Evolutionary conservation across 441 rosid genomes (phyloP), one percentile per base, ranked within the genome.

Genomic region (Euphorbia celastroides): DNA sequence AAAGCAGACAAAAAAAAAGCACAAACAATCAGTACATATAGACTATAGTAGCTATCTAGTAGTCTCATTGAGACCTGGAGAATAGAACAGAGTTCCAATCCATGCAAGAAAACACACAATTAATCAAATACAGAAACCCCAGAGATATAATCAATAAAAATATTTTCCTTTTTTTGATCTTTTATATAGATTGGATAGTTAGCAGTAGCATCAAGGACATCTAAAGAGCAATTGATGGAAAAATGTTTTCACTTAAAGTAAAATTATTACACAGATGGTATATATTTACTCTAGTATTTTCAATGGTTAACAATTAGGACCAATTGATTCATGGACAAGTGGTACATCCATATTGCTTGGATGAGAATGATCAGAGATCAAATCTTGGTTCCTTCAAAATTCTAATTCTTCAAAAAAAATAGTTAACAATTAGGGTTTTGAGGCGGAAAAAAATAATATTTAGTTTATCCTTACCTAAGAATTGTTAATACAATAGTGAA

Each of bases 1-100:
- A 50, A 62, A 62, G 66, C 55, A 62, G 66, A 62, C 66, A 60
- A 42, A 62, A 10, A 5, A 7, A 42, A 42, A 14, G 54, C 54
- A n/a, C 25, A 63, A 46, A 46, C 38, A 13, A 63, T 46, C n/a
- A 32, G 3, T 5, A 48, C 16, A 9, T 27, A 28, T 26, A 26
- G 8, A 3, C 56, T n/a, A n/a, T n/a, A n/a, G 34, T 32, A 60
- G 44, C 46, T 27, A 46, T 20, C 5, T 0, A 51, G 7, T 36
- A 60, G 25, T 26, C 14, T 10, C 26, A 23, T 2, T 7, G 16
- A 41, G 65, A 38, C 51, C 31, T 9, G 38, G n/a, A 62, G 65
- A 62, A 14, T 28, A 46, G 22, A 50, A 9, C 57, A 46, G 68
- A 64, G 51, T 31, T 59, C 44, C 41, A 64, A 51, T 7, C 68